A percentile compares a stretch with the other conserved stretches of the same genome.
phyloP scores from a whole-genome alignment of 139 green algal species.

The Micromonas commoda region DNA sequence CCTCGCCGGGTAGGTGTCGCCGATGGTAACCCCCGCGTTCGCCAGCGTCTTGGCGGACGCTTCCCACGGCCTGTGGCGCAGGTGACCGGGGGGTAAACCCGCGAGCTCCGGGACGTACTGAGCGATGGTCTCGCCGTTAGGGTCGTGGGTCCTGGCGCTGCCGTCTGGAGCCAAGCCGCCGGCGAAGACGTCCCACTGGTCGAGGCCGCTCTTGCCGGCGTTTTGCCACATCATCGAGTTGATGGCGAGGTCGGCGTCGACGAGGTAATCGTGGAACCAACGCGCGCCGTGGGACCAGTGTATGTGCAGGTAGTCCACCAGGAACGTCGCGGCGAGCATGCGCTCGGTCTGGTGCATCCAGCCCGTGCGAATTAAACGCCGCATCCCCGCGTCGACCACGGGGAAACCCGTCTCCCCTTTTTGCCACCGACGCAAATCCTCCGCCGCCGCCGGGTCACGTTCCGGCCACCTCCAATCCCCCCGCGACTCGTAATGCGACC shows the following conservation, averaged over 20 bases:
- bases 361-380: constrained; percentile 51
- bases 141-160: constrained; percentile 2
- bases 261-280: constrained; percentile 61
- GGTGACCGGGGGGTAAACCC: not conserved
- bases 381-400: constrained; percentile 58
- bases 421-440: constrained; percentile 6
- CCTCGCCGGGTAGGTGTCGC: not conserved
- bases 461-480: not conserved
- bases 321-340: constrained; percentile 44
- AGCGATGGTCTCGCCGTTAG: not conserved
- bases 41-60: not conserved
- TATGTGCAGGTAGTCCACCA: constrained; percentile 52
- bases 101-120: not conserved
- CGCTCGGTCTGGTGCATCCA: constrained; percentile 55
- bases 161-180: not conserved
- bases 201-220: constrained; percentile 15
- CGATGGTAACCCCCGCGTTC: constrained; percentile 20
- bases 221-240: constrained; percentile 23
- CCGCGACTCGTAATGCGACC: not conserved
- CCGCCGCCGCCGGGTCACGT: not conserved
- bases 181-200: constrained; percentile 20
- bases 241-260: constrained; percentile 53
- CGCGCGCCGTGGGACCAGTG: constrained; percentile 49
- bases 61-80: constrained; percentile 13
- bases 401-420: constrained; percentile 52